Evolutionary conservation across 306 rosid genomes (phyloP), one percentile per base, ranked within the genome.

Genomic region (Cucurbita moschata): DNA sequence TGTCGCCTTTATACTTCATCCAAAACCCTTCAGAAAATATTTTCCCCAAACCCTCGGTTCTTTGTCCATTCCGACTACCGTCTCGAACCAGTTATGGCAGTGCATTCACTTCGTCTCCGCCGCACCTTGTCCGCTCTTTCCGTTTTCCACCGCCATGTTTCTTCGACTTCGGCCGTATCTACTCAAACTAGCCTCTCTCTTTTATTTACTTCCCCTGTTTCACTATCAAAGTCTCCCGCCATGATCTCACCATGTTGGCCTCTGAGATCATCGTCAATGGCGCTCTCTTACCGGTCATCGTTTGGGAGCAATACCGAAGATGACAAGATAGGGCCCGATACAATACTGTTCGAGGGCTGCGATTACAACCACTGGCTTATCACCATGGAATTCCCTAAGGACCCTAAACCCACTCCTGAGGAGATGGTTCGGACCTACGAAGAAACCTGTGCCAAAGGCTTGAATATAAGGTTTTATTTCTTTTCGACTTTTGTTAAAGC

Each of bases 351-450:
- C 55, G 97, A 91, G 77, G 97, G 97, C 7, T 89, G 93, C 82
- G 97, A 91, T 53, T 89, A 89, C 83, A 86, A 89, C 58, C 96
- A 91, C 82, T 91, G 96, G 97, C 90, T 89, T 26, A 78, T 91
- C 67, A 88, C 86, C 70, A 87, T 87, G 89, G 86, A 86, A 55
- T 87, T 83, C 74, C 87, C 86, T 37, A 78, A 65, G 74, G 90
- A 86, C 43, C 74, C 79, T 37, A 81, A 75, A 42, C 91, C 86
- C 43, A 23, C 86, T 5, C 77, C 96, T 0, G 84, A 86, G 77
- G 81, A 89, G 15, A 89, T 87, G 93, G 59, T 91, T 73, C 80
- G 81, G 54, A 40, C 79, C 18, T 91, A 89, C 30, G 96, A 89
- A 69, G 85, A 87, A 38, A 89, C 97, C 13, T 86, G 91, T 77